Base-by-base conservation (phyloP, 208 protist genomes). In the Naegleria fowleri region DNA sequence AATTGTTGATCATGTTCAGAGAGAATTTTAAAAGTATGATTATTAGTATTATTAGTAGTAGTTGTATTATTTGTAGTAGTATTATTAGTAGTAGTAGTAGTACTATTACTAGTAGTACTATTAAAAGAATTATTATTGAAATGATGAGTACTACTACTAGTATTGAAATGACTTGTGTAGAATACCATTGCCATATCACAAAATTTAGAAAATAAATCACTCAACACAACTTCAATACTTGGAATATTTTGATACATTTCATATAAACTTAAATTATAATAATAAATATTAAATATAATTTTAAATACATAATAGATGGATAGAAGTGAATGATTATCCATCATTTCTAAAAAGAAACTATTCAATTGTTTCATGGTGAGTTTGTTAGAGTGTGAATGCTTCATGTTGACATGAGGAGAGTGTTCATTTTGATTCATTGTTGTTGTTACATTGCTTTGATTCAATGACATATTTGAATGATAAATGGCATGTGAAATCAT, bases 281-380 rank as follows among this genome's bases (percentile, higher is more conserved):
- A 67, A 67, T 67, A 67, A 67, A 67, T 67, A 67, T 67, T 67
- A 29, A 67, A 67, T 67, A 67, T 22, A 15, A 79, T 0, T 79
- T 79, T 79, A 33, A 79, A 79, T 36, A 36, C 67, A 79, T 36
- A 79, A 79, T 79, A 79, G n/a, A 79, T 36, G 9, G 7, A 36
- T 11, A 1, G 29, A 36, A 13, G 19, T 36, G 19, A 11, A 36
- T 79, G 19, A 33, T 19, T 79, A 7, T 79, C 67, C 9, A 79
- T 36, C 67, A 79, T 79, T 79, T 79, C 67, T 13, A 79, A 36
- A 36, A 79, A 79, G 29, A 79, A 79, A 79, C 67, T 67, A 88
- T 88, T 88, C 55, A 67, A 67, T 67, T 67, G 55, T 29, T 67
- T 67, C n/a, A 88, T 88, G n/a, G n/a, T 88, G 19, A 88, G 9